Conservation (phyloP, 192 early-diverging fungal species). For the Funneliformis geosporum region DNA sequence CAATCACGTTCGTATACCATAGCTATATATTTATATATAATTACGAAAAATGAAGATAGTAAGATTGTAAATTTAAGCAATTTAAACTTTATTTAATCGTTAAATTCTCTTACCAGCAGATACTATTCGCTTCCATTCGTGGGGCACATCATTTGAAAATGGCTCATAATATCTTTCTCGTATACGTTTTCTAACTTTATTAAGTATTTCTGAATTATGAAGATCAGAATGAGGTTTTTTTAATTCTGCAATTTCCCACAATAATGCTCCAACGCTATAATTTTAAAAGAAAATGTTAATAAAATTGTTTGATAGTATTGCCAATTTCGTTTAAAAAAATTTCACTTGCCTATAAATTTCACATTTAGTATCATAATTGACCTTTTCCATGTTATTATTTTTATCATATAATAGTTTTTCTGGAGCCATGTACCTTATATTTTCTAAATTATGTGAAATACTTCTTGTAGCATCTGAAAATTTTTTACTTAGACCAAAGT, state of each 20-base stretch:
- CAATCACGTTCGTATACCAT: no score
- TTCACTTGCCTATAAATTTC: constrained; percentile 19
- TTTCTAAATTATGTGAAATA: neutral
- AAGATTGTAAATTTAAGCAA: neutral
- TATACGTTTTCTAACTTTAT: neutral
- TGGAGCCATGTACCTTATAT: constrained; percentile 23
- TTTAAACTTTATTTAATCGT: neutral
- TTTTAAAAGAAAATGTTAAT: neutral
- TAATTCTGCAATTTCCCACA: constrained; percentile 24
- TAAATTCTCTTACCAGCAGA: neutral
- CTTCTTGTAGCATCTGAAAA: constrained; percentile 16
- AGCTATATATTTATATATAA: no score
- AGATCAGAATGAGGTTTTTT: neutral
- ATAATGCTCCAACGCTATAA: constrained; percentile 13
- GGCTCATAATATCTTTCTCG: neutral
- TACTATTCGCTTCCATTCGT: neutral
- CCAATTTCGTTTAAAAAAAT: no score
- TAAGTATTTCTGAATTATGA: neutral
- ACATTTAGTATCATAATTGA: neutral
- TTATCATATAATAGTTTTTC: neutral
- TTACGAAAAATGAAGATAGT: no score
- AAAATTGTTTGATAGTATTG: no score
- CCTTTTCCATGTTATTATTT: neutral
- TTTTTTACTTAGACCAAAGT: neutral
- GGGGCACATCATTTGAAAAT: neutral